These are phyloP conservation scores for Aeschynomene evenia DNA, from an alignment of 306 rosid species.

Conservation along the genomic window DNA sequence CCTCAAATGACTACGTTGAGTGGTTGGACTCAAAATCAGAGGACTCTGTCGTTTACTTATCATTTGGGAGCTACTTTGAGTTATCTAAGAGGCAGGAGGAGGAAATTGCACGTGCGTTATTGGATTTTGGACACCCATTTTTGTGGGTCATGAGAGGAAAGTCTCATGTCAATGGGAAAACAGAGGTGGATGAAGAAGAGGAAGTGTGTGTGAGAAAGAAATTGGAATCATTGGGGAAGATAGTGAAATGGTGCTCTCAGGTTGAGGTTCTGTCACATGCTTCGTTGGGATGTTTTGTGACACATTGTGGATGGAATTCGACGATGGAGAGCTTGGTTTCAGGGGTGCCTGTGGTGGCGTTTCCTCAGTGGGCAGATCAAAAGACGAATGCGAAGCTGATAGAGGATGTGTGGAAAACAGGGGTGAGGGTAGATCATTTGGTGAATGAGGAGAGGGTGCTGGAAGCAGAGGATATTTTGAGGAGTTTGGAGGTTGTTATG, in stretches of 20 bases:
- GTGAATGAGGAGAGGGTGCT: conserved; percentile 32
- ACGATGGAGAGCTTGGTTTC: conserved; percentile 42
- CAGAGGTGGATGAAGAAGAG: conserved; percentile 24
- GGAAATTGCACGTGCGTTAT: conserved; percentile 52
- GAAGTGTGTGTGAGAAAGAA: conserved; percentile 20
- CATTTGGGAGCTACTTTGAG: conserved; percentile 51
- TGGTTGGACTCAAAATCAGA: conserved; percentile 52
- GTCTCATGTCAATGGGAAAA: neutral
- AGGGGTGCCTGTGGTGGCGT: conserved; percentile 47
- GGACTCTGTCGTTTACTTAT: conserved; percentile 48
- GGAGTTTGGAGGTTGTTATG: conserved; percentile 49
- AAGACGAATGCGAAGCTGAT: conserved; percentile 51
- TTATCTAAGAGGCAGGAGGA: conserved; percentile 44
- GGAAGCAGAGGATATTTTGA: conserved; percentile 28
- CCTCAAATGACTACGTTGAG: conserved; percentile 24
- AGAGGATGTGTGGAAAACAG: conserved; percentile 47
- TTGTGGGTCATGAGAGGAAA: conserved; percentile 53
- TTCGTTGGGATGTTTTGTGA: conserved; percentile 48
- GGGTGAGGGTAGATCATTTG: conserved; percentile 38
- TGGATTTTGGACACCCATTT: conserved; percentile 46
- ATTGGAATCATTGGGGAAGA: conserved; percentile 36
- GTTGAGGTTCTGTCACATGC: conserved; percentile 47
- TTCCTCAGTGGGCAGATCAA: conserved; percentile 57
- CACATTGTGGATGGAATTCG: conserved; percentile 64
- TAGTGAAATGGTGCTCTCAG: conserved; percentile 63